Evolutionary conservation across 192 early-diverging fungal species (phyloP).

Genomic region (Backusella parvicylindrica): DNA sequence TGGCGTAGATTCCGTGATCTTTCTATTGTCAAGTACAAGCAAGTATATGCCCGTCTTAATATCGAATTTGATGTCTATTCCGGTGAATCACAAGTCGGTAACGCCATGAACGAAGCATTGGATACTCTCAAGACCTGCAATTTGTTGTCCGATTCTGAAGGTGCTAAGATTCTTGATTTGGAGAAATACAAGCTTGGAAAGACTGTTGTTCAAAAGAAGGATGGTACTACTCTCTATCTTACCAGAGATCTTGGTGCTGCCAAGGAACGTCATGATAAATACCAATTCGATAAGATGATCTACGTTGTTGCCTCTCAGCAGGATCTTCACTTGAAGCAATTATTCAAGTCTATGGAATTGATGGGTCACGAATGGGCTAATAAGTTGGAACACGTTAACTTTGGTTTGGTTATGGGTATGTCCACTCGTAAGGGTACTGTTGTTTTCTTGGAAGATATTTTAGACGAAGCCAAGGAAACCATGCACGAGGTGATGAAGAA

Average conservation of each 20-base stretch:
- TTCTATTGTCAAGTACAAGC: conserved; percentile 88
- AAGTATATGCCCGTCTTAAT: conserved; percentile 87
- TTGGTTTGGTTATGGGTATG: conserved; percentile 94
- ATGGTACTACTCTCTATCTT: conserved; percentile 91
- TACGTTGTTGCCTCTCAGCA: conserved; percentile 93
- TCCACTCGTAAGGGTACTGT: conserved; percentile 94
- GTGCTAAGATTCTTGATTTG: conserved; percentile 86
- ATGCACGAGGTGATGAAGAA: conserved; percentile 92
- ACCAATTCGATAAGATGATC: conserved; percentile 89
- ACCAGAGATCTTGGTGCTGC: conserved; percentile 97
- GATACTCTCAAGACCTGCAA: conserved; percentile 68
- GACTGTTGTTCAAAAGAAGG: conserved; percentile 83
- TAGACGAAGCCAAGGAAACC: conserved; percentile 78
- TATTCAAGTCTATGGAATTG: conserved; percentile 89
- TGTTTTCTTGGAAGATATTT: conserved; percentile 94
- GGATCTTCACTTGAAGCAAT: conserved; percentile 88
- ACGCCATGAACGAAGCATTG: conserved; percentile 66
- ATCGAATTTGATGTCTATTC: conserved; percentile 94
- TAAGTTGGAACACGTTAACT: conserved; percentile 86
- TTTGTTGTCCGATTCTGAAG: conserved; percentile 72
- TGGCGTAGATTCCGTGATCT: conserved; percentile 90
- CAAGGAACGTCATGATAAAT: conserved; percentile 81
- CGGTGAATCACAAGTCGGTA: conserved; percentile 88
- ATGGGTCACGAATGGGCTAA: conserved; percentile 80
- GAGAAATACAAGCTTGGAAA: conserved; percentile 79